Base-by-base conservation (phyloP, 495 filamentous ascomycete genomes). In the Aspergillus affinis region DNA sequence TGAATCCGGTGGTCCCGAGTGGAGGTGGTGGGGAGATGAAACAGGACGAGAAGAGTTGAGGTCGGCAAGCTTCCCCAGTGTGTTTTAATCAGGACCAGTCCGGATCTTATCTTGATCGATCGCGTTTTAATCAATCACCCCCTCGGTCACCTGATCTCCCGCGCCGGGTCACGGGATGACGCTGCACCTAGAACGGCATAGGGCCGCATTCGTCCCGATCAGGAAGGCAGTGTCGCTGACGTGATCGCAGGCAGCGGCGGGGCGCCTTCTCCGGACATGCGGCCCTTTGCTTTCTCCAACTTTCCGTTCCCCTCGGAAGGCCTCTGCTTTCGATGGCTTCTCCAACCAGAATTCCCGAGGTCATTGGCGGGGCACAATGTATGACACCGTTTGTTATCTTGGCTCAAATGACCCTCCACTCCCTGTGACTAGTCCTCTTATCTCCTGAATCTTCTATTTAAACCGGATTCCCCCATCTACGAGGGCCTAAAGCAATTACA, bases 21-120 rank as follows among this genome's bases (percentile, higher is more conserved):
- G 48, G 48, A 50, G 20, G 4, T 15, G 12, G 36, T 4, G 3
- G 36, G 12, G 13, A 13, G 36, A 41, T 41, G 32, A 36, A 41
- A 41, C 36, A 41, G 36, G 36, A 15, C 36, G 36, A 41, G n/a
- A 18, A 27, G 18, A 15, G 4, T 18, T 52, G n/a, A 52, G 13
- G 13, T 51, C 49, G 15, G 29, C 19, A 51, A 27, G 10, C 17
- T 51, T 27, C 5, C 20, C 20, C 8, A 26, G 23, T 26, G 23
- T 17, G 30, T 8, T 30, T 52, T 52, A 32, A 41, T 26, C 23
- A 26, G 23, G 23, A 26, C 23, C 23, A 26, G 23, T 4, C 23
- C 23, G 23, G 23, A 26, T 53, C 51, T 53, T 53, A 53, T 53
- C 51, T 41, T 41, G 51, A 53, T 53, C 51, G 27, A 53, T 53